Conservation (phyloP, 2,329 filamentous ascomycete genomes). For the Thielaviopsis euricoi region DNA sequence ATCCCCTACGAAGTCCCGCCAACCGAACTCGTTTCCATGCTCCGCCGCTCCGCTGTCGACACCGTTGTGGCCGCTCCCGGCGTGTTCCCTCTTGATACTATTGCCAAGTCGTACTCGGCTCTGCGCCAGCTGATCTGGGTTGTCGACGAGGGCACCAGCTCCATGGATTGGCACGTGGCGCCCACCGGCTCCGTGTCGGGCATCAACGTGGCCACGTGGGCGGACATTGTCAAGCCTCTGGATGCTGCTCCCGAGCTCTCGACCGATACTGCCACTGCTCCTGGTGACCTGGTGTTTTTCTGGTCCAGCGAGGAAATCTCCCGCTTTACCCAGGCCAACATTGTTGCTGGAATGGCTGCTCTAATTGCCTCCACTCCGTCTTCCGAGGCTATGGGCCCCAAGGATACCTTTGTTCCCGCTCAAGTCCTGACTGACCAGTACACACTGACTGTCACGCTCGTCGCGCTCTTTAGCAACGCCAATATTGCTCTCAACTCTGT, state of each 20-base stretch:
- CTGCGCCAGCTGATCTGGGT: constrained; percentile 80
- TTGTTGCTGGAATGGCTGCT: constrained; percentile 73
- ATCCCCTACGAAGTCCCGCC: constrained; percentile 67
- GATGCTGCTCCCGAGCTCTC: constrained; percentile 48
- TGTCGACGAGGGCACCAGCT: constrained; percentile 73
- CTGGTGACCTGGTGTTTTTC: constrained; percentile 46
- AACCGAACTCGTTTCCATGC: constrained; percentile 51
- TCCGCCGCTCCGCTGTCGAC: constrained; percentile 60
- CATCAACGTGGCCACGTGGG: constrained; percentile 80
- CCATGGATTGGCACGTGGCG: constrained; percentile 90
- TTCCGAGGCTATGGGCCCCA: constrained; percentile 52
- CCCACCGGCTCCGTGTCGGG: constrained; percentile 59
- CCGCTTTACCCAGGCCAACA: constrained; percentile 64
- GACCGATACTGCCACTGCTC: constrained; percentile 34
- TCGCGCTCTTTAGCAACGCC: constrained; percentile 68
- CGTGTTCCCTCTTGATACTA: constrained; percentile 61
- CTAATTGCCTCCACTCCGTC: constrained; percentile 62
- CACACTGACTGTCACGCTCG: constrained; percentile 62
- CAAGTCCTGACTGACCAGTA: constrained; percentile 69
- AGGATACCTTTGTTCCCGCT: constrained; percentile 72
- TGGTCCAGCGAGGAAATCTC: constrained; percentile 59
- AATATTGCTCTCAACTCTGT: constrained; percentile 83
- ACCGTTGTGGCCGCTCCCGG: constrained; percentile 73
- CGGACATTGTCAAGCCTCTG: constrained; percentile 63
- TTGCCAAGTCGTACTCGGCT: constrained; percentile 51